These are phyloP conservation scores for Tuber borchii DNA, from an alignment of 495 filamentous ascomycete species.

Conservation along the genomic window DNA sequence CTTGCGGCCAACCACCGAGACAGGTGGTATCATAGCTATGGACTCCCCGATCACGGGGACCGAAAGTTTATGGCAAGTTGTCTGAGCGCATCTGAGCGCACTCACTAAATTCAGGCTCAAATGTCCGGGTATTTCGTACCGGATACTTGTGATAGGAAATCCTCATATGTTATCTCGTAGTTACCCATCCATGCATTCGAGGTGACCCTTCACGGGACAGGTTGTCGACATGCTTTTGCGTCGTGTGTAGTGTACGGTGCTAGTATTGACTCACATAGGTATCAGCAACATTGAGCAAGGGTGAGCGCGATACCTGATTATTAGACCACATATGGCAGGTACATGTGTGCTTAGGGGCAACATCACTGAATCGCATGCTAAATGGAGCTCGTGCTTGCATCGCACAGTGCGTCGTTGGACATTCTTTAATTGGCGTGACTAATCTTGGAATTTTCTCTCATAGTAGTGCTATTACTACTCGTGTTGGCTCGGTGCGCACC, in stretches of 20 bases:
- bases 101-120: not conserved
- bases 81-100: not conserved
- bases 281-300: too few species aligned
- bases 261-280: too few species aligned
- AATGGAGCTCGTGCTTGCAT: not conserved
- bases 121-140: not conserved
- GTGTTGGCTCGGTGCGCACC: not conserved
- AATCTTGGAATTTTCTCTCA: not conserved
- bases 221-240: not conserved
- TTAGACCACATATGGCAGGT: too few species aligned
- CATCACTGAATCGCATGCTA: not conserved
- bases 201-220: not conserved
- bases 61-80: not conserved
- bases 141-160: not conserved
- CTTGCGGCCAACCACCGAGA: not conserved
- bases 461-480: not conserved
- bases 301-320: too few species aligned
- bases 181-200: not conserved
- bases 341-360: not conserved
- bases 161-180: not conserved
- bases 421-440: not conserved
- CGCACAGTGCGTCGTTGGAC: not conserved
- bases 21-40: not conserved
- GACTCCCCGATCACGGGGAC: not conserved
- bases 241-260: not conserved